These are phyloP conservation scores for Phalaenopsis equestris DNA, from an alignment of 106 monocot species.

Conservation along the genomic window DNA sequence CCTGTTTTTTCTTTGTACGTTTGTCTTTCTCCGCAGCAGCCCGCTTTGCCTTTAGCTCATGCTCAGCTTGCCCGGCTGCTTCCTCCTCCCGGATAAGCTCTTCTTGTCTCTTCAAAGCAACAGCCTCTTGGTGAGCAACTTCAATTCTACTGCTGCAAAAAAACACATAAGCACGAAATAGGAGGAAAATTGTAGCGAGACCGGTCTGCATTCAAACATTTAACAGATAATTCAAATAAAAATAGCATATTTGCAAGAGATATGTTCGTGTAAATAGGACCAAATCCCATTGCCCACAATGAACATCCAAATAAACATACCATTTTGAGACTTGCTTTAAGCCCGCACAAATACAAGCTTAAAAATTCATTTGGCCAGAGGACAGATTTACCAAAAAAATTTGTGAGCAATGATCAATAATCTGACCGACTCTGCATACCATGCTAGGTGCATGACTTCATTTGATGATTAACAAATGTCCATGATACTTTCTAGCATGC, in stretches of 20 bases:
- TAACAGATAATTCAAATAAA: background rate
- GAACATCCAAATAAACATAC: background rate
- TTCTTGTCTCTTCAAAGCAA: slow-evolving; percentile 92
- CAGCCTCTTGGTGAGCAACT: slow-evolving; percentile 85
- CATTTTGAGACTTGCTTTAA: too few species aligned
- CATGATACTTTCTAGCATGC: too few species aligned
- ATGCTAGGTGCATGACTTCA: too few species aligned
- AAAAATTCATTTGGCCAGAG: too few species aligned
- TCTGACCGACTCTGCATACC: too few species aligned
- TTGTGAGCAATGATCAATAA: too few species aligned
- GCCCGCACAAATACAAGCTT: too few species aligned
- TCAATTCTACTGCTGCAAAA: slow-evolving; percentile 77
- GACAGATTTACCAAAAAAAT: too few species aligned
- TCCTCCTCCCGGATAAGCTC: slow-evolving; percentile 99
- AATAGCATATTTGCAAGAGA: background rate
- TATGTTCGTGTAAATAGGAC: background rate
- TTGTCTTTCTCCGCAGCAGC: slow-evolving; percentile 68
- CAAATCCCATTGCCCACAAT: background rate
- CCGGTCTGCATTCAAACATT: background rate
- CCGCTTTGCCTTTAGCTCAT: slow-evolving; percentile 69
- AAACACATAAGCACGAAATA: background rate
- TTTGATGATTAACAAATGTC: too few species aligned
- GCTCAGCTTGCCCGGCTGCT: slow-evolving; percentile 69
- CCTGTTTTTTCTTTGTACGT: slow-evolving; percentile 84
- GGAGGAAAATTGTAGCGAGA: background rate